phyloP scores from a whole-genome alignment of 495 filamentous ascomycete species.

The Penicillium egyptiacum region DNA sequence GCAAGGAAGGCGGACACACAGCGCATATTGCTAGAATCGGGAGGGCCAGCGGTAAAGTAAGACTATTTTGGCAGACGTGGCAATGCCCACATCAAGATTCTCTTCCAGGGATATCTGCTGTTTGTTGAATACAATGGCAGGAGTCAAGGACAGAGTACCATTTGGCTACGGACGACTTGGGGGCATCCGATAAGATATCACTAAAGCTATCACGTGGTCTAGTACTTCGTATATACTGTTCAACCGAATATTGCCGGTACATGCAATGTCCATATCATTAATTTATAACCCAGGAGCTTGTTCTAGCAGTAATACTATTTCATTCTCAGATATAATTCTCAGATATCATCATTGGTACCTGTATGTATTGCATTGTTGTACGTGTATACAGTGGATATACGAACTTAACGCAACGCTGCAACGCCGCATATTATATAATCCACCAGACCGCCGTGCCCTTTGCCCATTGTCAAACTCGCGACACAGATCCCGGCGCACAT shows the following conservation, averaged over 20 bases:
- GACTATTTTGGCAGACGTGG: neutral
- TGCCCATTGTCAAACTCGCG: neutral
- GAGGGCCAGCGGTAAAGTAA: neutral
- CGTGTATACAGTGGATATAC: neutral
- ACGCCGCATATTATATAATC: constrained; percentile 8
- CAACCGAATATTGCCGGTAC: neutral
- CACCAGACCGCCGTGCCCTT: neutral
- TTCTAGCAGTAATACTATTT: neutral
- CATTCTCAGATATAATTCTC: neutral
- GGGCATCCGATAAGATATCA: constrained; percentile 25
- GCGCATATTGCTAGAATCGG: constrained; percentile 29
- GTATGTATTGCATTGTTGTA: neutral
- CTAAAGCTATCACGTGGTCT: neutral
- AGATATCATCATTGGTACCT: neutral
- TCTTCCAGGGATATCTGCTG: neutral
- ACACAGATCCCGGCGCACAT: neutral
- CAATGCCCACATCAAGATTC: neutral
- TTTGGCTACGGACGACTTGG: constrained; percentile 7
- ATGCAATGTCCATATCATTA: neutral
- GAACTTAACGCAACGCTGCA: no score
- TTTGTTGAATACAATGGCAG: neutral
- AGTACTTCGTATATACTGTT: constrained; percentile 5
- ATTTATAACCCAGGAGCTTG: neutral
- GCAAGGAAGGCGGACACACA: constrained; percentile 30
- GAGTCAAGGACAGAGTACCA: constrained; percentile 1